Conservation (phyloP, 1,284 basidiomycete species). For the Schizopora paradoxa region DNA sequence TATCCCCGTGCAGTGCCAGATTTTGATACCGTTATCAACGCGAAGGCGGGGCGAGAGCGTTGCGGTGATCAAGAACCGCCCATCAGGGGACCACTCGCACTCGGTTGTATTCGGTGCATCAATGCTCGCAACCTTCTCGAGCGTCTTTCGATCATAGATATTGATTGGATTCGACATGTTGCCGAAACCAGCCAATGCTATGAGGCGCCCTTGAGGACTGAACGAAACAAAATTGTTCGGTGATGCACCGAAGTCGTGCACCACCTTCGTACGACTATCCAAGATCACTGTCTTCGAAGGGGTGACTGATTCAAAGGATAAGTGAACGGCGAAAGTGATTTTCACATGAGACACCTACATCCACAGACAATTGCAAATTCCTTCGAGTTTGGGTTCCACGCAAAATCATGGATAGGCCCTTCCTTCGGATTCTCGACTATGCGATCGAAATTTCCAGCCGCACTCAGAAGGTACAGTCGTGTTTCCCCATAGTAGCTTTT, state of each 20-base stretch:
- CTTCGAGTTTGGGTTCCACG: conserved; percentile 96
- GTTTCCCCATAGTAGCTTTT: conserved; percentile 99
- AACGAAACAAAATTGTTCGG: conserved; percentile 92
- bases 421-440: conserved; percentile 93
- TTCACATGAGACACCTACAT: conserved; percentile 55
- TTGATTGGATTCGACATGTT: conserved; percentile 94
- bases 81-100: conserved; percentile 95
- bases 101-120: conserved; percentile 91
- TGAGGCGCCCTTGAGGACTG: conserved; percentile 89
- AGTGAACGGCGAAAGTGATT: neutral
- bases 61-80: conserved; percentile 88
- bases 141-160: conserved; percentile 83
- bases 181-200: conserved; percentile 92
- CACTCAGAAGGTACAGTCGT: conserved; percentile 87
- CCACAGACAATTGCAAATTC: conserved; percentile 97
- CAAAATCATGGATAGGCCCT: conserved; percentile 94
- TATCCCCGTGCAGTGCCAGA: conserved; percentile 90
- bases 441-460: conserved; percentile 96
- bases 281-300: conserved; percentile 92
- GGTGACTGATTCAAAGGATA: conserved; percentile 58
- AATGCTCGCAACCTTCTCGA: conserved; percentile 81
- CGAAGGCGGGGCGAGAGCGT: conserved; percentile 91
- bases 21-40: conserved; percentile 95
- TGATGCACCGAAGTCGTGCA: conserved; percentile 88
- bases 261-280: conserved; percentile 82